These are phyloP conservation scores for Citrus sinensis DNA, from an alignment of 345 rosid genomes.

Conservation along the genomic window DVS_A1.0 CM039163.1:37381001-37381500, in stretches of 20 bases:
- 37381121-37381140: constrained; percentile 46
- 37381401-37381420: constrained; percentile 21
- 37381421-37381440: constrained; percentile 29
- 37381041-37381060: background rate
- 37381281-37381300: background rate
- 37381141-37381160: constrained; percentile 47
- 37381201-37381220: constrained; percentile 40
- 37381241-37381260: constrained; percentile 44
- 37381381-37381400: constrained; percentile 33
- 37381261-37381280: constrained; percentile 45
- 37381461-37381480: constrained; percentile 26
- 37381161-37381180: constrained; percentile 26
- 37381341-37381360: background rate
- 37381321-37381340: background rate
- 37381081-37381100: constrained; percentile 45
- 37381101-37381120: constrained; percentile 62
- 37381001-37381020: background rate
- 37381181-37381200: constrained; percentile 62
- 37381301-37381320: background rate
- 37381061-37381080: background rate
- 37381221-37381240: constrained; percentile 56
- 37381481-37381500: constrained; percentile 8
- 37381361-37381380: constrained; percentile 28
- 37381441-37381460: constrained; percentile 30
- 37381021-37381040: background rate